phyloP scores from a whole-genome alignment of 805 yeast genomes.

The Metschnikowia aberdeeniae region DNA sequence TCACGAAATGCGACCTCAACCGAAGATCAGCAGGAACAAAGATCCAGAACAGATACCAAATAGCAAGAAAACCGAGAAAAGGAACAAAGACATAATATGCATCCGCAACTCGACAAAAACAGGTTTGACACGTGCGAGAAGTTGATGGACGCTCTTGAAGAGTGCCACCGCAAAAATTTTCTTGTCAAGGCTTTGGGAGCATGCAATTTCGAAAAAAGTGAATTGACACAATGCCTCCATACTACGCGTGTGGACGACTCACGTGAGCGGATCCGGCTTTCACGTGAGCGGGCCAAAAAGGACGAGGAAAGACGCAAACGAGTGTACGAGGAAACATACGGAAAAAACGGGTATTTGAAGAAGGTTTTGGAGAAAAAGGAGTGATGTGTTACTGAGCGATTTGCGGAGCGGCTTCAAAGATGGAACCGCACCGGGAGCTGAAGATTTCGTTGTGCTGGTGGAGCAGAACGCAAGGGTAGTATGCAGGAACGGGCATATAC shows the following conservation, averaged over 20 bases:
- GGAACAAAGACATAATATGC: conserved; percentile 23
- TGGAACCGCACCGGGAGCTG: too few relatives aligned
- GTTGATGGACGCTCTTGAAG: conserved; percentile 81
- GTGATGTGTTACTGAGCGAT: background rate
- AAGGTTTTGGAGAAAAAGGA: conserved; percentile 50
- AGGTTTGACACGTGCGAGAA: conserved; percentile 61
- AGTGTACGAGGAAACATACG: conserved; percentile 73
- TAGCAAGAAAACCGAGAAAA: too few relatives aligned
- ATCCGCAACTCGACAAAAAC: conserved; percentile 42
- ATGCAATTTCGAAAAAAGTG: conserved; percentile 82
- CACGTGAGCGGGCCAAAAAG: conserved; percentile 52
- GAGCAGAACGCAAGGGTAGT: too few relatives aligned
- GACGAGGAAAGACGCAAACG: conserved; percentile 56
- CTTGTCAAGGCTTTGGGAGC: conserved; percentile 70
- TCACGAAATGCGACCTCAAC: too few relatives aligned
- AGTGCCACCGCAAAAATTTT: conserved; percentile 75
- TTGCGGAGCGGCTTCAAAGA: too few relatives aligned
- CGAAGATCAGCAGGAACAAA: too few relatives aligned
- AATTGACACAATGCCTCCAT: conserved; percentile 74
- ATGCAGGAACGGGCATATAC: too few relatives aligned
- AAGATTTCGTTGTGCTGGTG: too few relatives aligned
- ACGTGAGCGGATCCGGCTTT: conserved; percentile 49
- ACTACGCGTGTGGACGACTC: conserved; percentile 64
- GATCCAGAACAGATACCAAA: too few relatives aligned
- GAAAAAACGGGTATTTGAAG: conserved; percentile 67